Evolutionary conservation across 306 rosid genomes (phyloP), one percentile per base, ranked within the genome.

Genomic region (Trifolium subterraneum): DNA sequence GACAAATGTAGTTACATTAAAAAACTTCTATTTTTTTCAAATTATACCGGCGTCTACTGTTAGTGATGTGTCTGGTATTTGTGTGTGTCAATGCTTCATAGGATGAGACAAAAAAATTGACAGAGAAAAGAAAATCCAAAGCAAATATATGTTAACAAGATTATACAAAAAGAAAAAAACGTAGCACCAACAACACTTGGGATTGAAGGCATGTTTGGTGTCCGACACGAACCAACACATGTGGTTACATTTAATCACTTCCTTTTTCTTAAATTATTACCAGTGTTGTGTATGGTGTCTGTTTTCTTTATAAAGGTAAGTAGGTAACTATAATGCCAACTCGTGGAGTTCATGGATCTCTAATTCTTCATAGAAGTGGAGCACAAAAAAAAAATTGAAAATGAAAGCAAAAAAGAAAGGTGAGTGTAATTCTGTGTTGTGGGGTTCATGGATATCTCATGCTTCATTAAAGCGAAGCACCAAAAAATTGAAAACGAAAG

Each of bases 341-440:
- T 58, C 8, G 60, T 33, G 52, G 75, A 58, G 52, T 33, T 71
- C 59, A 42, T 27, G 29, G 42, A 61, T 42, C 29, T 48, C 15
- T 6, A 35, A 35, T 35, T 8, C 38, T 35, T 35, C 16, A 38
- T 52, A 22, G 55, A 48, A 68, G 56, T 51, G 54, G 62, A 61
- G 44, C 75, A 41, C 69, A 80, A 39, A 70, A 51, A 25, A 18
- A 70, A 42, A 50, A 27, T 8, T 68, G 48, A 48, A 38, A 36
- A 59, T 0, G 19, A 22, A 56, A 42, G 51, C 42, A 4, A 33
- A 16, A 71, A 39, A 8, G 39, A 70, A 22, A 50, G 39, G 39
- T 1, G 10, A 36, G 7, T 36, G 39, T 8, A 36, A 36, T 7
- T 36, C 39, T 36, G 39, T 7, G 2, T 36, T 36, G 39, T 36